Base-by-base conservation (phyloP, 345 rosid genomes). In the Turnera subulata region DNA sequence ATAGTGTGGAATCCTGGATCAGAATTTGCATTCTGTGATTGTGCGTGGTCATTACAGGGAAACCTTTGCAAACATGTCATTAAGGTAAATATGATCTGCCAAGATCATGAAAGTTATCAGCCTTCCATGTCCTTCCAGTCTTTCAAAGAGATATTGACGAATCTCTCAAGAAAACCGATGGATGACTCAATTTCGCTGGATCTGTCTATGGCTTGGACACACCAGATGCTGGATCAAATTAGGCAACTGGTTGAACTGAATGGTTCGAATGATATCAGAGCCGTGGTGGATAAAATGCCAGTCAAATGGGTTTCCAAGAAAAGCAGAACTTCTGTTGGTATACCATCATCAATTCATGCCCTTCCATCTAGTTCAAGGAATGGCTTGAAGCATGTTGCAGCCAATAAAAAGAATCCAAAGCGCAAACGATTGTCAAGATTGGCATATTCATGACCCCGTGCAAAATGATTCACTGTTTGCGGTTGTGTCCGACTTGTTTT, bases 1-100 rank as follows among this genome's bases (percentile, higher is more conserved):
- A 54, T 72, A 29, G 96, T 93, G n/a, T 85, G 88, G 97, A 93
- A 93, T 61, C 91, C 96, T n/a, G 88, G 97, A 46, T 87, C 99
- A 0, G 96, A 89, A 53, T 93, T 89, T 72, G 91, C 91, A 6
- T 83, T 87, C 63, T 89, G 97, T 44, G 94, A 89, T 61, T 92
- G 91, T 47, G 53, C 85, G 14, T 92, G 98, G 97, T 89, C 98
- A 23, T 63, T 83, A 78, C 98, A 81, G 65, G 99, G 96, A 50
- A 89, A 89, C 71, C 67, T 93, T 48, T 93, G 99, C 88, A 93
- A 93, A 71, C 99, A 93, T 69, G 84, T 89, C 70, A 71, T 87
- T 39, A 89, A 89, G 78, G 97, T 85, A 43, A 89, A 89, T 53
- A 75, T 81, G 78, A 71, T 82, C 0, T 80, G 88, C 37, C 83